A percentile compares a stretch with the other conserved stretches of the same genome.
Evolutionary conservation across 345 rosid species (phyloP).

Genomic region (Pseudoturritis turrita): DNA sequence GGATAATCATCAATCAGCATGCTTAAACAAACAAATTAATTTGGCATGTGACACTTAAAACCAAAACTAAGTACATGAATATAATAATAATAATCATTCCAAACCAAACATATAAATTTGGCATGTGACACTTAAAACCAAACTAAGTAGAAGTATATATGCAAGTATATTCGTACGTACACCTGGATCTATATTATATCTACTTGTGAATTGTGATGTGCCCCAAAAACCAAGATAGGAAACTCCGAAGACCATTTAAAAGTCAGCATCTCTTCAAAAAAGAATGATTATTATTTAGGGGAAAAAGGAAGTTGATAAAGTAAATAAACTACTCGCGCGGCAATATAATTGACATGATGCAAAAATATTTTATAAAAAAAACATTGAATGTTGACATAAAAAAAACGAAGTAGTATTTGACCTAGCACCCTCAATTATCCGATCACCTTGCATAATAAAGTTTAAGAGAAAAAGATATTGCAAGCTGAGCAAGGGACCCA

Average conservation of each 20-base stretch:
- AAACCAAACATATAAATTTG: background rate
- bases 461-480: background rate
- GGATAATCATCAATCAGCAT: no score
- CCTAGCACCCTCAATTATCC: background rate
- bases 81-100: background rate
- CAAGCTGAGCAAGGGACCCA: conserved; percentile 8
- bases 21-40: conserved; percentile 2
- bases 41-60: background rate
- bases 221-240: background rate
- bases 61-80: background rate
- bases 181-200: conserved; percentile 11
- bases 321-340: background rate
- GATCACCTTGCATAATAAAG: background rate
- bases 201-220: conserved; percentile 18
- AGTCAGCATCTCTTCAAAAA: conserved; percentile 4
- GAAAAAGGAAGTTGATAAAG: background rate
- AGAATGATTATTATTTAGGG: no score
- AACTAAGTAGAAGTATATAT: background rate
- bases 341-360: conserved; percentile 5
- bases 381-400: background rate
- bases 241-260: background rate
- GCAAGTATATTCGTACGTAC: conserved; percentile 8
- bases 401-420: background rate
- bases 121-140: conserved; percentile 19
- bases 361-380: background rate